Evolutionary conservation across 1,284 basidiomycete species (phyloP).

Genomic region (Pisolithus thermaeus): DNA sequence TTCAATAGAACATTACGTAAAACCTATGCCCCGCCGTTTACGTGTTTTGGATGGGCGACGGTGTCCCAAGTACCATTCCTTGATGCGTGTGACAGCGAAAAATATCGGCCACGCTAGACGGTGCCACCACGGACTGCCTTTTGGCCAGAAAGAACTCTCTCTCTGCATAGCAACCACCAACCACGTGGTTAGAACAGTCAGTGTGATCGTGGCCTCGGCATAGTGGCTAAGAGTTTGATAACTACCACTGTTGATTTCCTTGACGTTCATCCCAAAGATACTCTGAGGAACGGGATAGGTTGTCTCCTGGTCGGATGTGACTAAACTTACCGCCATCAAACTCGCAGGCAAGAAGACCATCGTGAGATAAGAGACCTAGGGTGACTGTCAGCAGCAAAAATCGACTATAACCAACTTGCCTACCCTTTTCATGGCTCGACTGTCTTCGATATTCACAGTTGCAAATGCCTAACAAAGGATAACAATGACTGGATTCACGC

Average conservation of each 20-base stretch:
- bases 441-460: slow-evolving; percentile 41
- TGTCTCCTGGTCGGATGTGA: neutral
- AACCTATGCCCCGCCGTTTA: too few relatives aligned
- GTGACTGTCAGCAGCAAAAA: neutral
- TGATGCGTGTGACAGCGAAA: neutral
- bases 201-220: slow-evolving; percentile 33
- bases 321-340: slow-evolving; percentile 28
- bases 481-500: neutral
- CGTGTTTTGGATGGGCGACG: too few relatives aligned
- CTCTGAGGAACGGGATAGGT: slow-evolving; percentile 13
- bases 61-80: neutral
- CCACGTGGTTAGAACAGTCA: slow-evolving; percentile 44
- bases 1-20: too few relatives aligned
- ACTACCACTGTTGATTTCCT: slow-evolving; percentile 26
- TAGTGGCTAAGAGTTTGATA: slow-evolving; percentile 33
- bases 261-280: slow-evolving; percentile 40
- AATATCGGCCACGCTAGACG: slow-evolving; percentile 6
- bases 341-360: slow-evolving; percentile 12
- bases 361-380: slow-evolving; percentile 13
- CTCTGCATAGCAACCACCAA: slow-evolving; percentile 17
- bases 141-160: slow-evolving; percentile 2
- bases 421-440: slow-evolving; percentile 31
- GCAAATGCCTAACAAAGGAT: slow-evolving; percentile 34
- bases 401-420: slow-evolving; percentile 12
- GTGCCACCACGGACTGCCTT: neutral